phyloP scores from a whole-genome alignment of 495 filamentous ascomycete species.

The Aspergillus campestris region DNA sequence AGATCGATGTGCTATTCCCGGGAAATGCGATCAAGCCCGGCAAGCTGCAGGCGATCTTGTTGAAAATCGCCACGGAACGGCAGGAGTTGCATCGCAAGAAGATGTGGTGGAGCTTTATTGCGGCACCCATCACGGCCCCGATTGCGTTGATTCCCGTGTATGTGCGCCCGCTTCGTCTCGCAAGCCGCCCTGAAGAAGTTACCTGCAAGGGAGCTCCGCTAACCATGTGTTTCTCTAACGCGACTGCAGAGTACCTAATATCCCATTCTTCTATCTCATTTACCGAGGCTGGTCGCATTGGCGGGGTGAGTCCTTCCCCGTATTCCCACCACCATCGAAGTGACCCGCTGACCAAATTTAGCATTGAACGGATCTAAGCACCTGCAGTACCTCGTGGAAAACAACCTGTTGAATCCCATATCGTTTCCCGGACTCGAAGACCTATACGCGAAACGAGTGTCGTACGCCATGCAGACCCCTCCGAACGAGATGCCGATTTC shows the following conservation, averaged over 20 bases:
- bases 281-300: conserved; percentile 73
- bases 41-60: conserved; percentile 51
- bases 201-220: background rate
- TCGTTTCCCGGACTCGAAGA: conserved; percentile 60
- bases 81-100: conserved; percentile 66
- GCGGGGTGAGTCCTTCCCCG: conserved; percentile 38
- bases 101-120: conserved; percentile 70
- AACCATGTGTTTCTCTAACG: conserved; percentile 4
- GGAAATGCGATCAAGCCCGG: conserved; percentile 54
- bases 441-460: conserved; percentile 52
- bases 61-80: conserved; percentile 62
- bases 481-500: conserved; percentile 17
- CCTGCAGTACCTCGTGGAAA: conserved; percentile 67
- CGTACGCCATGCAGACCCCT: conserved; percentile 14
- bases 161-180: conserved; percentile 18
- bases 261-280: conserved; percentile 94
- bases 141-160: conserved; percentile 80
- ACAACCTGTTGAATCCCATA: conserved; percentile 53
- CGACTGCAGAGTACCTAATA: conserved; percentile 65
- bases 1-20: conserved; percentile 73
- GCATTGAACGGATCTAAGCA: conserved; percentile 81
- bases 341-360: conserved; percentile 10
- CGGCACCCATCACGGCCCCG: conserved; percentile 77
- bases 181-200: background rate
- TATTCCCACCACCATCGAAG: background rate